Conservation (phyloP, 192 early-diverging fungal species). For the Paraglomus occultum region DNA sequence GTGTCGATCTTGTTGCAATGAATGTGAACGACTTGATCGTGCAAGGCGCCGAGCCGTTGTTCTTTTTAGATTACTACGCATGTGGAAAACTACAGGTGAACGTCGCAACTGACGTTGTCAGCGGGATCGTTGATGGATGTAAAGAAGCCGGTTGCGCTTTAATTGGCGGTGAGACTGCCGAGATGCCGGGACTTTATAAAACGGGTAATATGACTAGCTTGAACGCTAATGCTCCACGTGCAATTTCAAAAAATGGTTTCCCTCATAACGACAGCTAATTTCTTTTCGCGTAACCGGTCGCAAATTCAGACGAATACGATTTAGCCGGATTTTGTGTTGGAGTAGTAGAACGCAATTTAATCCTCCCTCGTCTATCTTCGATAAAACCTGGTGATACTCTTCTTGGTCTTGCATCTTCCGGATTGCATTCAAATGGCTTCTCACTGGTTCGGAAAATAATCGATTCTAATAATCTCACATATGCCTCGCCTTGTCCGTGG, state of each 20-base stretch:
- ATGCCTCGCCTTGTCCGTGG: slow-evolving; percentile 84
- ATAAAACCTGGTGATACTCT: slow-evolving; percentile 82
- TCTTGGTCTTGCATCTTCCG: slow-evolving; percentile 91
- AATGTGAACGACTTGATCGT: slow-evolving; percentile 98
- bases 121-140: slow-evolving; percentile 94
- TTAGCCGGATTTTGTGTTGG: slow-evolving; percentile 97
- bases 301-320: slow-evolving; percentile 71
- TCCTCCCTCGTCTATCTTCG: slow-evolving; percentile 79
- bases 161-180: slow-evolving; percentile 98
- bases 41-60: slow-evolving; percentile 97
- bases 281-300: not conserved
- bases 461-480: slow-evolving; percentile 64
- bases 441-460: slow-evolving; percentile 94
- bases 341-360: slow-evolving; percentile 86
- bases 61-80: slow-evolving; percentile 99
- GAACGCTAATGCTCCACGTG: not conserved
- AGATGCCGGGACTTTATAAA: slow-evolving; percentile 97
- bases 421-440: slow-evolving; percentile 99
- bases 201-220: slow-evolving; percentile 33
- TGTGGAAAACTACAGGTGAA: slow-evolving; percentile 91
- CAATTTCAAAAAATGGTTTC: not conserved
- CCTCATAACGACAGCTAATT: not conserved
- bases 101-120: slow-evolving; percentile 86
- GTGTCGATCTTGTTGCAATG: slow-evolving; percentile 98
- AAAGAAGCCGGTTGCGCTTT: slow-evolving; percentile 86